A percentile compares a stretch with the other conserved stretches of the same genome.
These are phyloP conservation scores for Cymbopogon flexuosus DNA, from an alignment of 202 grass and related monocot species.

Conservation along the genomic window DNA sequence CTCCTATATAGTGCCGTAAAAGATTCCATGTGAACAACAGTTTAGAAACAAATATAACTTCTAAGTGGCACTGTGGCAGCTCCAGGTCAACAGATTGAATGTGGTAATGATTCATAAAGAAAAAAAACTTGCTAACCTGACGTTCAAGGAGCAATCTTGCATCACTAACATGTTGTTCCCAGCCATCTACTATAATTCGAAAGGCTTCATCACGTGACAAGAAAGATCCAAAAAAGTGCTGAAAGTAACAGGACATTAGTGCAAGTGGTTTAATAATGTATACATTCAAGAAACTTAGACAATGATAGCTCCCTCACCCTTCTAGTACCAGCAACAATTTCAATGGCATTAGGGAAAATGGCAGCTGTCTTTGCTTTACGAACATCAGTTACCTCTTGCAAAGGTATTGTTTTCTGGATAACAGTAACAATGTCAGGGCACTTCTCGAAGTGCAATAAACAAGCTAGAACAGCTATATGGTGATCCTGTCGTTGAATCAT, in stretches of 20 bases:
- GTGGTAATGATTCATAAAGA: neutral
- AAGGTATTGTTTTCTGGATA: constrained; percentile 80
- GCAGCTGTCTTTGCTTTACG: constrained; percentile 97
- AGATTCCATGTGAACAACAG: constrained; percentile 9
- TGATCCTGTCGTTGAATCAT: constrained; percentile 4
- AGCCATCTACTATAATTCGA: constrained; percentile 69
- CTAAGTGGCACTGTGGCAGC: neutral
- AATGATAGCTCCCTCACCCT: constrained; percentile 55
- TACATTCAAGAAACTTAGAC: constrained; percentile 20
- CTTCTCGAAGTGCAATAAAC: constrained; percentile 5
- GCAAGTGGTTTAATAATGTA: constrained; percentile 28
- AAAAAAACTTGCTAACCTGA: constrained; percentile 49
- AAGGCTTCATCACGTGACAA: constrained; percentile 84
- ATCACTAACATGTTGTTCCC: constrained; percentile 63
- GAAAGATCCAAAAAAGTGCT: constrained; percentile 99
- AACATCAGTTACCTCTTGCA: constrained; percentile 71
- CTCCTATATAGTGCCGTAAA: constrained; percentile 53
- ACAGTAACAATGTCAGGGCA: constrained; percentile 37
- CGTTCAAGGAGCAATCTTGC: constrained; percentile 59
- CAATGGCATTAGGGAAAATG: constrained; percentile 95
- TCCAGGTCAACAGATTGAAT: constrained; percentile 5
- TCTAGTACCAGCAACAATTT: constrained; percentile 78
- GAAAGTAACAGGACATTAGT: constrained; percentile 36
- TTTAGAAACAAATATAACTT: constrained; percentile 15
- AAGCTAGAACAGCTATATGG: constrained; percentile 11